These are phyloP conservation scores for Flaveria floridana DNA, from an alignment of 140 eudicot genomes.

Conservation along the genomic window DNA sequence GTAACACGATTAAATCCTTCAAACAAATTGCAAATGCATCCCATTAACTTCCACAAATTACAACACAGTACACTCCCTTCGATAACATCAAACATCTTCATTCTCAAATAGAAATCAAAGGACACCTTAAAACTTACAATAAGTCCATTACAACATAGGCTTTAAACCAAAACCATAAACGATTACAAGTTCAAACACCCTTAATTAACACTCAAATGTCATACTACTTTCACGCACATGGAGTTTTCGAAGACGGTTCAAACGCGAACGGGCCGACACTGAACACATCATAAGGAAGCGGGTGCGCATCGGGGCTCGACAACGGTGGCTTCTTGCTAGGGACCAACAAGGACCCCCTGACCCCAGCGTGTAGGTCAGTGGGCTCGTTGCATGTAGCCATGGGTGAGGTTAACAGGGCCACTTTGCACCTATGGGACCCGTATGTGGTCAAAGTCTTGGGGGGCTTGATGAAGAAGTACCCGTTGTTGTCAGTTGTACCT, in stretches of 20 bases:
- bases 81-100: conserved; percentile 6
- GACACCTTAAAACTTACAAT: conserved; percentile 7
- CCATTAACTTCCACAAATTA: too few species aligned
- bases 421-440: conserved; percentile 69
- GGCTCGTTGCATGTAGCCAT: conserved; percentile 51
- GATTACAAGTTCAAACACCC: conserved; percentile 15
- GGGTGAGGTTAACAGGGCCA: conserved; percentile 49
- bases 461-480: conserved; percentile 55
- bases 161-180: conserved; percentile 16
- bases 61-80: too few species aligned
- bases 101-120: conserved; percentile 20
- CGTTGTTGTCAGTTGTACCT: conserved; percentile 64
- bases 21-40: too few species aligned
- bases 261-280: conserved; percentile 84
- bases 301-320: conserved; percentile 31
- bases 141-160: conserved; percentile 5
- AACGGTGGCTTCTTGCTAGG: conserved; percentile 37
- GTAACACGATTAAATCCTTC: too few species aligned
- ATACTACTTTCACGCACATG: conserved; percentile 37
- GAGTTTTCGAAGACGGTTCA: conserved; percentile 55
- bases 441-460: conserved; percentile 49
- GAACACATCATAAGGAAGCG: conserved; percentile 42
- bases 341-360: conserved; percentile 55
- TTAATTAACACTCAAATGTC: background rate
- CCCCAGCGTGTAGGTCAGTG: conserved; percentile 58